Percentiles rank a stretch among this genome's conserved stretches.
Conservation (phyloP, 2,329 filamentous ascomycete genomes). For the Neopestalotiopsis sp. region DNA sequence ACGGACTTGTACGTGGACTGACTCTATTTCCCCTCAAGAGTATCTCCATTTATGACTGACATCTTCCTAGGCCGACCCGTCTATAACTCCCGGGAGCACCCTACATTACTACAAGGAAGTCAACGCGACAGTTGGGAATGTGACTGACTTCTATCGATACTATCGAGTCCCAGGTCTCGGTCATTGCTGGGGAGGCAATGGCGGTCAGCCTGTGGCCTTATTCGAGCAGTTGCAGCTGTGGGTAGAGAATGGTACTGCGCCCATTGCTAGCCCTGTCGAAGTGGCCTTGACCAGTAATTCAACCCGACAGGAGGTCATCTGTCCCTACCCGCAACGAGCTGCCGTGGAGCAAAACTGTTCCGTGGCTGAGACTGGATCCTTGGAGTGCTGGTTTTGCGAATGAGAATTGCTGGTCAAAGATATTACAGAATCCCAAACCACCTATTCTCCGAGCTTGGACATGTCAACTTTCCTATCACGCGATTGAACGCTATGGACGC, state of each 20-base stretch:
- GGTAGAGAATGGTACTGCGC: conserved; percentile 9
- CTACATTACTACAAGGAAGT: background rate
- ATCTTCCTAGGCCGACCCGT: conserved; percentile 20
- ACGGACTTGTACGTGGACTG: background rate
- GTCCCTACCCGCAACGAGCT: background rate
- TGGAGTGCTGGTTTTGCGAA: too few relatives aligned
- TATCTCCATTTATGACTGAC: background rate
- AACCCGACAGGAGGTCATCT: background rate
- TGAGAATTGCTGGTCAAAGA: too few relatives aligned
- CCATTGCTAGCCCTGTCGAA: background rate
- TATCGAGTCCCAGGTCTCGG: background rate
- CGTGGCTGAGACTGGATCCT: too few relatives aligned
- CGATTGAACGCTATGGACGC: too few relatives aligned
- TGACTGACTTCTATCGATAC: background rate
- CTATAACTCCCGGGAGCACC: conserved; percentile 1
- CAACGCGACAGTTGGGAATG: conserved; percentile 11
- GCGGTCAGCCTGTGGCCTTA: background rate
- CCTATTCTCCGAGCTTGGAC: too few relatives aligned
- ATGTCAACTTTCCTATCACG: too few relatives aligned
- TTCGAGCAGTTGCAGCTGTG: background rate
- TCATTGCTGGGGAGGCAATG: background rate
- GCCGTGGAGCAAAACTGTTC: background rate
- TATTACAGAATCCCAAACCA: too few relatives aligned
- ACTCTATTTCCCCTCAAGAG: background rate
- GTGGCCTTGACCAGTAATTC: background rate